A percentile compares a stretch with the other conserved stretches of the same genome.
Evolutionary conservation across 768 basidiomycete genomes (phyloP).

Genomic region (Mycena kentingensis): DNA sequence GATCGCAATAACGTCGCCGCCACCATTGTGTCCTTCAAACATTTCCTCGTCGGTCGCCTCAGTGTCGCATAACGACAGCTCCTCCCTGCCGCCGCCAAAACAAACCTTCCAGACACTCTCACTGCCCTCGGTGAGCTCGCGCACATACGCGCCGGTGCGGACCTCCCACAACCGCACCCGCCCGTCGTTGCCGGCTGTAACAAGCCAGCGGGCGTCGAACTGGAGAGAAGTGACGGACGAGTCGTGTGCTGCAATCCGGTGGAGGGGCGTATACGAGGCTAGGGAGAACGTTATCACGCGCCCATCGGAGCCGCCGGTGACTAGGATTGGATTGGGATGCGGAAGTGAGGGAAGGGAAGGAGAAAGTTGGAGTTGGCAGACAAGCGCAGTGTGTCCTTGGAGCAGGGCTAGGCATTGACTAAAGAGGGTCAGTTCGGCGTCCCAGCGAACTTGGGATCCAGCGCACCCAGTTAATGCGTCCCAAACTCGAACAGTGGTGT

Average conservation of each 20-base stretch:
- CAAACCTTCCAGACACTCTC: conserved; percentile 89
- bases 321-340: conserved; percentile 72
- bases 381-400: conserved; percentile 89
- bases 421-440: conserved; percentile 12
- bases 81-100: conserved; percentile 45
- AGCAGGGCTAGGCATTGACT: conserved; percentile 83
- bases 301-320: conserved; percentile 77
- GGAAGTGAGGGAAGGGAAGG: conserved; percentile 56
- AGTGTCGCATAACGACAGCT: no score
- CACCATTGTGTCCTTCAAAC: conserved; percentile 63
- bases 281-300: conserved; percentile 77
- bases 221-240: conserved; percentile 86
- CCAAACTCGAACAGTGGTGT: conserved; percentile 94
- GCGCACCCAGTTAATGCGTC: conserved; percentile 79
- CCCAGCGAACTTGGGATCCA: not conserved
- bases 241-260: conserved; percentile 86
- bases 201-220: conserved; percentile 79
- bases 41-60: conserved; percentile 10
- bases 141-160: conserved; percentile 63
- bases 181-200: conserved; percentile 86
- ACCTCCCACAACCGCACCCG: conserved; percentile 74
- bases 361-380: conserved; percentile 85
- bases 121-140: conserved; percentile 75
- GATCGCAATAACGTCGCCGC: conserved; percentile 64
- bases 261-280: conserved; percentile 42